These are phyloP conservation scores for Vigna mungo DNA, from an alignment of 306 rosid genomes.

Conservation along the genomic window DNA sequence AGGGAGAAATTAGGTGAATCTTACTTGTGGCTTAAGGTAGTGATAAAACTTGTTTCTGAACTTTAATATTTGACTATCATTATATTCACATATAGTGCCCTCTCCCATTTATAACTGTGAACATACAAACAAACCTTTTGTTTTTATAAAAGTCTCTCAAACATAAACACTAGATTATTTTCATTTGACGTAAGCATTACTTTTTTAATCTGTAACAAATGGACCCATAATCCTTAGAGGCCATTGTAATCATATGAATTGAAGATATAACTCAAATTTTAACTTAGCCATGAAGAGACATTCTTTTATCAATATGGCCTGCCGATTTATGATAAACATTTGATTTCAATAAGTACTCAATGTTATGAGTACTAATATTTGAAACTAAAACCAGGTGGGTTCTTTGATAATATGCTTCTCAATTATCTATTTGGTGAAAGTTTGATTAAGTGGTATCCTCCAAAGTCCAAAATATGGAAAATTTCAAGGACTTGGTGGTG, in stretches of 20 bases:
- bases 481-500: not conserved
- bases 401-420: constrained; percentile 17
- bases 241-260: not conserved
- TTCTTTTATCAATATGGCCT: not conserved
- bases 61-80: not conserved
- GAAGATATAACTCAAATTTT: not conserved
- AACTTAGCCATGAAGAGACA: not conserved
- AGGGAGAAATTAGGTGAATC: not conserved
- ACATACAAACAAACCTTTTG: too few relatives aligned
- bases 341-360: constrained; percentile 9
- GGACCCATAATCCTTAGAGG: not conserved
- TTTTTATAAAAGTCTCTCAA: too few relatives aligned
- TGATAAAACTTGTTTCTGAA: not conserved
- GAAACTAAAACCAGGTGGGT: not conserved
- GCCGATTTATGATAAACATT: constrained; percentile 6
- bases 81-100: too few relatives aligned
- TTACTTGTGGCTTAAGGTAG: not conserved
- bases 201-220: too few relatives aligned
- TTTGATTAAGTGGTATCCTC: constrained; percentile 22
- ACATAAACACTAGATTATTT: too few relatives aligned
- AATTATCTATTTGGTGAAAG: not conserved
- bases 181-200: too few relatives aligned
- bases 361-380: not conserved
- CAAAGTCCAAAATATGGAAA: constrained; percentile 1
- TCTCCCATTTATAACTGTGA: too few relatives aligned